Conservation (phyloP, 73 alveolate species). For the Stentor coeruleus region DNA sequence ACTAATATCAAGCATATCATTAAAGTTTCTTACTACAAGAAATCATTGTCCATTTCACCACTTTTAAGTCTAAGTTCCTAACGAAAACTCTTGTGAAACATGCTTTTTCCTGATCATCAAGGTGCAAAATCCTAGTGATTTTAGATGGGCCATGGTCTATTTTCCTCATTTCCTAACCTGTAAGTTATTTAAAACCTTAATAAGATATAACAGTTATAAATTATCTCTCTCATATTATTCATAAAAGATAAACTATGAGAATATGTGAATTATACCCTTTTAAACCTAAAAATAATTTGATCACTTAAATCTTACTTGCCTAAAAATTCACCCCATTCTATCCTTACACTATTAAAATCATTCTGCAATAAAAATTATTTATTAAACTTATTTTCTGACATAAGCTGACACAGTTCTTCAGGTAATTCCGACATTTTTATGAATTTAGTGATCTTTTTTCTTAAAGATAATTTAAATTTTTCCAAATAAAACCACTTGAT, state of each 20-base stretch:
- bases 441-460: no score
- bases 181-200: constrained; percentile 87
- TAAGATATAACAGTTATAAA: constrained; percentile 35
- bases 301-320: constrained; percentile 87
- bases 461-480: no score
- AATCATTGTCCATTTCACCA: constrained; percentile 76
- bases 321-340: constrained; percentile 65
- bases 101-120: constrained; percentile 75
- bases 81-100: constrained; percentile 91
- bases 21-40: constrained; percentile 87
- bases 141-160: constrained; percentile 62
- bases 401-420: neutral
- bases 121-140: constrained; percentile 96
- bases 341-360: neutral
- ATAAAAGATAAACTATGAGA: constrained; percentile 79
- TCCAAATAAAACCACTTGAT: no score
- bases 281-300: constrained; percentile 87
- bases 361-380: neutral
- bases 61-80: constrained; percentile 83
- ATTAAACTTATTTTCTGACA: neutral
- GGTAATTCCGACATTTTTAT: constrained; percentile 10
- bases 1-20: constrained; percentile 57
- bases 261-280: constrained; percentile 88
- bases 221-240: constrained; percentile 99
- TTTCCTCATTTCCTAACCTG: constrained; percentile 94